phyloP scores from a whole-genome alignment of 306 rosid species.

The Sesbania bispinosa region DNA sequence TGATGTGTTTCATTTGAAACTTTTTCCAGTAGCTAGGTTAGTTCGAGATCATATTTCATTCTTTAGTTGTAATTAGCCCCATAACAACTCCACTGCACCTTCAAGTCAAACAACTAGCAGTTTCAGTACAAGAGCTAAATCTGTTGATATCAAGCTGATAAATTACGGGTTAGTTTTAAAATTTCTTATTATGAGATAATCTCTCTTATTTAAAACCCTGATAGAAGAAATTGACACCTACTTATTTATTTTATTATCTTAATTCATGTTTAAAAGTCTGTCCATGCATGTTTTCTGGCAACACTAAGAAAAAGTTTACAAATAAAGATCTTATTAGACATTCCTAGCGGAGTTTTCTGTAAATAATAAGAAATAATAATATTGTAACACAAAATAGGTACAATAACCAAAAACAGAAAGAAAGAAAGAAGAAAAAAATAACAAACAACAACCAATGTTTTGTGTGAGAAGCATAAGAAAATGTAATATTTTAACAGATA shows the following conservation, averaged over 20 bases:
- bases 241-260: neutral
- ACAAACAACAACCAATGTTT: neutral
- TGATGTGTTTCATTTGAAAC: neutral
- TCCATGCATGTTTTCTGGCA: neutral
- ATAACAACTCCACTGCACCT: neutral
- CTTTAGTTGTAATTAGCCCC: too few relatives aligned
- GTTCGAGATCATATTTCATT: neutral
- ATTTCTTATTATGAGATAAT: neutral
- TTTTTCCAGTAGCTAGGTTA: neutral
- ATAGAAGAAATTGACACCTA: too few relatives aligned
- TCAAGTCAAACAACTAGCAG: neutral
- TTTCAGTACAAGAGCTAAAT: neutral
- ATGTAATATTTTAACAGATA: neutral
- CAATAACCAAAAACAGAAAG: neutral
- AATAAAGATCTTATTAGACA: neutral
- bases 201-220: too few relatives aligned
- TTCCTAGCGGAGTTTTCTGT: neutral
- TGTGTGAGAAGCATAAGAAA: neutral
- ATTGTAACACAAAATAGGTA: constrained; percentile 3
- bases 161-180: neutral
- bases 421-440: neutral
- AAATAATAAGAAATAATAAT: constrained; percentile 14
- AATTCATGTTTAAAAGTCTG: neutral
- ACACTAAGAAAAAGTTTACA: neutral
- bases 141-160: neutral